phyloP scores from a whole-genome alignment of 441 rosid genomes.

The Capsella rubella region DNA sequence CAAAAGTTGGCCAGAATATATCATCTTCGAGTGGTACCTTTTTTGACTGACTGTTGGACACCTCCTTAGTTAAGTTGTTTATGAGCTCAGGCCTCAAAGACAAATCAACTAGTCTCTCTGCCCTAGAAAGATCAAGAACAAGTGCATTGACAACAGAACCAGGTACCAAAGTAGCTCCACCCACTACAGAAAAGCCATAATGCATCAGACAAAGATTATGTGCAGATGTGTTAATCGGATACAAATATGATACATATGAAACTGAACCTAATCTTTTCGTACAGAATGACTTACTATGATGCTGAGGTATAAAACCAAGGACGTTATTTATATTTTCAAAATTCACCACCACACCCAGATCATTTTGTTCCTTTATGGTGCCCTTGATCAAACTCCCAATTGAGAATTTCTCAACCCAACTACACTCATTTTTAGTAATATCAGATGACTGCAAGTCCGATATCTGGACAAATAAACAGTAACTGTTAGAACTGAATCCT shows the following conservation, averaged over 20 bases:
- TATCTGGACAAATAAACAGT: constrained; percentile 55
- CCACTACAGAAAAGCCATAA: constrained; percentile 58
- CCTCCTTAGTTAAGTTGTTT: constrained; percentile 51
- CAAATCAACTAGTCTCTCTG: constrained; percentile 86
- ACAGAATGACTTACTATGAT: constrained; percentile 70
- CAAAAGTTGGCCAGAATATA: constrained; percentile 25
- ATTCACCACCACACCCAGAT: constrained; percentile 82
- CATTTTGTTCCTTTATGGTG: constrained; percentile 76
- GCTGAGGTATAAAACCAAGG: constrained; percentile 81
- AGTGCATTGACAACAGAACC: constrained; percentile 77
- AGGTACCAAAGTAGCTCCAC: constrained; percentile 57
- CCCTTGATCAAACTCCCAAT: constrained; percentile 79
- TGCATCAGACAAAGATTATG: constrained; percentile 54
- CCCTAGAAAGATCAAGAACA: constrained; percentile 87
- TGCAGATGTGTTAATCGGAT: constrained; percentile 2
- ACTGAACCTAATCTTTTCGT: constrained; percentile 2
- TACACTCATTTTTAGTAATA: constrained; percentile 50
- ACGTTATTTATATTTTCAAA: constrained; percentile 69
- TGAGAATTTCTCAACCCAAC: constrained; percentile 78
- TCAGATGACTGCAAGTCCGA: constrained; percentile 66
- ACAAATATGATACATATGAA: constrained; percentile 25
- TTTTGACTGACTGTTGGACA: constrained; percentile 51
- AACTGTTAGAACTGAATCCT: constrained; percentile 21
- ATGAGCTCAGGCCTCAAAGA: constrained; percentile 82
- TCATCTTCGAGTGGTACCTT: constrained; percentile 56